Percentiles rank a stretch among this genome's conserved stretches.
Conservation (phyloP, 1,139 yeast species). For the Geotrichum klebahnii region DNA sequence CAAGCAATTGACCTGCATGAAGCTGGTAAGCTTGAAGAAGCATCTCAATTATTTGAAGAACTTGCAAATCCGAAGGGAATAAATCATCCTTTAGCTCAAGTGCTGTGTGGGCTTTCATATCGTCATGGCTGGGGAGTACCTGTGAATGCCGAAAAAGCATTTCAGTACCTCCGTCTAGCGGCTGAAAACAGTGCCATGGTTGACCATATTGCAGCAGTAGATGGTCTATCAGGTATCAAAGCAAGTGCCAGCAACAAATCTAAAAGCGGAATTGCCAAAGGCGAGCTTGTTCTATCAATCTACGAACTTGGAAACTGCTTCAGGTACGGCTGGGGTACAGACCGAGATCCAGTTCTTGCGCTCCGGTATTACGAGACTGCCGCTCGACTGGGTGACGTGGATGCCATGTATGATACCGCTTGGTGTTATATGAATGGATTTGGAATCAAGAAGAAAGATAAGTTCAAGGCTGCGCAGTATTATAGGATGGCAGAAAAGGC, state of each 20-base stretch:
- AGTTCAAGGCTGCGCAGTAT: slow-evolving; percentile 35
- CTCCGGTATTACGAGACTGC: slow-evolving; percentile 37
- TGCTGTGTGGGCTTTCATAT: slow-evolving; percentile 35
- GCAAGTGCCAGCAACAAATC: slow-evolving; percentile 13
- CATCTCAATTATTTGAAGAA: slow-evolving; percentile 27
- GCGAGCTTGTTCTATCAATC: slow-evolving; percentile 36
- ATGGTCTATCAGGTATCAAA: slow-evolving; percentile 16
- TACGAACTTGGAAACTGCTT: slow-evolving; percentile 39
- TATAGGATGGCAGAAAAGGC: slow-evolving; percentile 34
- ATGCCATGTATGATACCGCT: slow-evolving; percentile 38
- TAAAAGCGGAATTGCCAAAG: slow-evolving; percentile 28
- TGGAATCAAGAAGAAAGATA: slow-evolving; percentile 36
- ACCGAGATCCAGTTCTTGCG: slow-evolving; percentile 33
- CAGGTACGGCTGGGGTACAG: slow-evolving; percentile 39
- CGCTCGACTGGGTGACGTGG: slow-evolving; percentile 38
- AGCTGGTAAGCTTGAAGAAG: slow-evolving; percentile 28
- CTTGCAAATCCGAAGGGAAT: slow-evolving; percentile 31
- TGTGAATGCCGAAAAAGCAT: slow-evolving; percentile 30
- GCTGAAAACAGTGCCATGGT: slow-evolving; percentile 32
- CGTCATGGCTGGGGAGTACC: slow-evolving; percentile 40
- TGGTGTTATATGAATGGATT: slow-evolving; percentile 36
- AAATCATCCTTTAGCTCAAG: slow-evolving; percentile 36
- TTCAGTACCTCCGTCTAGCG: slow-evolving; percentile 32
- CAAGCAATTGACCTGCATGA: slow-evolving; percentile 36
- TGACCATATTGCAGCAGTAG: slow-evolving; percentile 23